Evolutionary conservation across 2,329 filamentous ascomycete genomes (phyloP), one percentile per base, ranked within the genome.

Genomic region (Scytalidium sp.): DNA sequence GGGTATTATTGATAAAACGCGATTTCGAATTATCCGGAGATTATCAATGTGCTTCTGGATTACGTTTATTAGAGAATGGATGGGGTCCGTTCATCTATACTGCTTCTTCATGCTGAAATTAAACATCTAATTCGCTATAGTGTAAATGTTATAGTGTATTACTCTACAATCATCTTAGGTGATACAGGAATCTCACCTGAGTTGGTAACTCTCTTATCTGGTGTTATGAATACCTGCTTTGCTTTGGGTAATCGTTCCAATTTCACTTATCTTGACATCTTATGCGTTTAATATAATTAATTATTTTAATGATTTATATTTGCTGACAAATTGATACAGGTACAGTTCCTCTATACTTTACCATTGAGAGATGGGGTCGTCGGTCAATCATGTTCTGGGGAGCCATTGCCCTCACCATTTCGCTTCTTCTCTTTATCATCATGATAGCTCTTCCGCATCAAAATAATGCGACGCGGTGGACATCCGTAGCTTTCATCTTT

Each of bases 21-120:
- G 7, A 40, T 55, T 69, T 3, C 58, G 63, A 50, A 64, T 65
- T 9, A 67, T 66, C n/a, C 60, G 65, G 6, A 64, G 68, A 7
- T 57, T 70, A 8, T 58, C 68, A 3, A 70, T 68, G 3, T 66
- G 64, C 6, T 70, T 70, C 54, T 49, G 69, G 48, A 66, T 70
- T 32, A 54, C 61, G 10, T 51, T 52, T 2, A 62, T 53, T 25
- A 45, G 32, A 15, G 27, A 53, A 25, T 41, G 39, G 51, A 50
- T 53, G 51, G 45, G 51, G 22, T 47, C 7, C 7, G 25, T 27
- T 13, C 13, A 7, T 27, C 25, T 27, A 27, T 7, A 7, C 25
- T 27, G 25, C 25, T 27, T 27, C 25, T 27, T 27, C 7, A 27
- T 27, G 25, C 25, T 27, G 25, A 27, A 7, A 27, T 27, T 7